Conservation (phyloP, 139 green algal species). For the Zygnema cylindricum region DNA sequence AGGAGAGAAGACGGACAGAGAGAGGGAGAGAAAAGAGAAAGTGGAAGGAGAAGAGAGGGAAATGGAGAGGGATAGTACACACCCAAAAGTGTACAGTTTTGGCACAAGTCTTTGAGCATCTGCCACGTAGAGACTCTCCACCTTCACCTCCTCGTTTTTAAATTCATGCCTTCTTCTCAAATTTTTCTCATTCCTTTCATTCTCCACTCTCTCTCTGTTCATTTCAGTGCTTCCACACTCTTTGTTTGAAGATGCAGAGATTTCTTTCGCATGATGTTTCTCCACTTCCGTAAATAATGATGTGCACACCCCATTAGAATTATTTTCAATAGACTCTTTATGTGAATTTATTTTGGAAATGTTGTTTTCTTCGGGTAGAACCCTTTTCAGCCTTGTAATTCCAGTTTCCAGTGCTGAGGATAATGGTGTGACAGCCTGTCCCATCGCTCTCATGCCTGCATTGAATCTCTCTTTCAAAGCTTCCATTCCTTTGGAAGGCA, state of each 20-base stretch:
- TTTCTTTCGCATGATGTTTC: not conserved
- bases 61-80: not conserved
- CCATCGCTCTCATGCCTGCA: not conserved
- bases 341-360: not conserved
- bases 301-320: not conserved
- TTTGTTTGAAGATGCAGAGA: not conserved
- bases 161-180: not conserved
- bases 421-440: not conserved
- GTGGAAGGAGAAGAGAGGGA: too few relatives aligned
- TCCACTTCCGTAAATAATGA: not conserved
- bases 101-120: not conserved
- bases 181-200: not conserved
- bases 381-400: too few relatives aligned
- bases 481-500: not conserved
- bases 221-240: not conserved
- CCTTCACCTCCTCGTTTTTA: not conserved
- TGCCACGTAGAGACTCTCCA: not conserved
- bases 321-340: not conserved
- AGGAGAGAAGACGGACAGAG: constrained; percentile 33
- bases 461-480: not conserved
- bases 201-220: not conserved
- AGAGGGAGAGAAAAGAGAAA: too few relatives aligned
- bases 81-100: constrained; percentile 15
- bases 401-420: not conserved
- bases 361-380: too few relatives aligned